A percentile compares a stretch with the other conserved stretches of the same genome.
Conservation (phyloP, 169 alveolate genomes). For the Eimeria tenella region DNA sequence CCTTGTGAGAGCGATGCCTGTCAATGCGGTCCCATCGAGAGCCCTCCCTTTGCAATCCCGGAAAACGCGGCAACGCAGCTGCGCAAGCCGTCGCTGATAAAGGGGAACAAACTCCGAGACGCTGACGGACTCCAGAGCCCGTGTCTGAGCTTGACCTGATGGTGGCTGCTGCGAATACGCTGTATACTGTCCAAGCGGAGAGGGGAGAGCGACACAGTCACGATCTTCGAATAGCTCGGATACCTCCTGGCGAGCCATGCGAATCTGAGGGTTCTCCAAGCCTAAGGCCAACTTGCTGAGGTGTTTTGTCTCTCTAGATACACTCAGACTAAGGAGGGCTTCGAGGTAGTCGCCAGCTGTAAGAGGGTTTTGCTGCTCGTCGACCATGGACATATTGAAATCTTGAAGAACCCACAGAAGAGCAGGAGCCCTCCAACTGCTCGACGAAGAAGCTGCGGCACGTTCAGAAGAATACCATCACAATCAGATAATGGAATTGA, state of each 20-base stretch:
- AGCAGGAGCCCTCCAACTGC: constrained; percentile 75
- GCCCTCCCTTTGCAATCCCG: constrained; percentile 75
- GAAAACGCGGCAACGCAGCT: constrained; percentile 50
- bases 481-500: background rate
- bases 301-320: background rate
- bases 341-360: constrained; percentile 79
- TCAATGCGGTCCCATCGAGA: constrained; percentile 44
- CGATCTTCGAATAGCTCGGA: constrained; percentile 72
- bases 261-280: constrained; percentile 70
- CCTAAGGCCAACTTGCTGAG: constrained; percentile 62
- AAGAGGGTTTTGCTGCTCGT: constrained; percentile 68
- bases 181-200: constrained; percentile 61
- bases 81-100: constrained; percentile 75
- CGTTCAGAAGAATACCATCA: background rate
- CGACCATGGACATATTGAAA: constrained; percentile 72
- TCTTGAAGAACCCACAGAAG: constrained; percentile 78
- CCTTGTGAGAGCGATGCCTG: constrained; percentile 66
- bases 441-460: constrained; percentile 19
- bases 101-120: constrained; percentile 72
- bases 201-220: constrained; percentile 69
- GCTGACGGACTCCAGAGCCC: constrained; percentile 75
- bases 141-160: constrained; percentile 35
- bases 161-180: constrained; percentile 34
- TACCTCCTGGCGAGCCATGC: constrained; percentile 77
- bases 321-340: constrained; percentile 45